Percentiles rank a stretch among this genome's conserved stretches.
Conservation (phyloP, 164 flowering plant species). For the Litsea cubeba region DNA sequence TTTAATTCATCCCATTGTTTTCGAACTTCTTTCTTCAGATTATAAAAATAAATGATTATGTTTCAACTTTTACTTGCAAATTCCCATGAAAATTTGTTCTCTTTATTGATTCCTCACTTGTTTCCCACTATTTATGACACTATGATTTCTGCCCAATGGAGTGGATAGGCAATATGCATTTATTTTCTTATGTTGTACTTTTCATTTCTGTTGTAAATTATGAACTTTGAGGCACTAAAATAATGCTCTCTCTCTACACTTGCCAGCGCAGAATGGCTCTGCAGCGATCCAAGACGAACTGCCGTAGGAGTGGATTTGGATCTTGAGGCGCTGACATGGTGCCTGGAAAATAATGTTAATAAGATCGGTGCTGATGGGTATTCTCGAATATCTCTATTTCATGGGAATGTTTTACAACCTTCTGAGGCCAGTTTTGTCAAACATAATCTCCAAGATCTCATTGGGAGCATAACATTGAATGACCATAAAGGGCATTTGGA, state of each 20-base stretch:
- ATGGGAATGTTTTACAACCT: conserved; percentile 91
- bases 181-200: background rate
- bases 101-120: background rate
- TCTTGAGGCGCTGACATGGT: conserved; percentile 82
- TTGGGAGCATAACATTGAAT: conserved; percentile 27
- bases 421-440: conserved; percentile 49
- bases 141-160: too few relatives aligned
- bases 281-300: conserved; percentile 73
- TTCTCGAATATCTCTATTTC: conserved; percentile 76
- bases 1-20: background rate
- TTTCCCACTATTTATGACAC: background rate
- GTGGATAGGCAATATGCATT: too few relatives aligned
- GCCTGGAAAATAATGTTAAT: conserved; percentile 69
- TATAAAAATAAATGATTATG: background rate
- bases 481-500: conserved; percentile 22
- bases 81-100: background rate
- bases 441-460: conserved; percentile 26
- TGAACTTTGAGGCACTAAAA: background rate
- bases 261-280: conserved; percentile 87
- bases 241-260: background rate
- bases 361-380: conserved; percentile 62
- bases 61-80: too few relatives aligned
- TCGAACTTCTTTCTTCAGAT: background rate
- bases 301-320: conserved; percentile 90
- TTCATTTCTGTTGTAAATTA: background rate